Evolutionary conservation across 1,284 basidiomycete species (phyloP), one percentile per base, ranked within the genome.

Genomic region (Ceratorhiza oryzae-sativae): DNA sequence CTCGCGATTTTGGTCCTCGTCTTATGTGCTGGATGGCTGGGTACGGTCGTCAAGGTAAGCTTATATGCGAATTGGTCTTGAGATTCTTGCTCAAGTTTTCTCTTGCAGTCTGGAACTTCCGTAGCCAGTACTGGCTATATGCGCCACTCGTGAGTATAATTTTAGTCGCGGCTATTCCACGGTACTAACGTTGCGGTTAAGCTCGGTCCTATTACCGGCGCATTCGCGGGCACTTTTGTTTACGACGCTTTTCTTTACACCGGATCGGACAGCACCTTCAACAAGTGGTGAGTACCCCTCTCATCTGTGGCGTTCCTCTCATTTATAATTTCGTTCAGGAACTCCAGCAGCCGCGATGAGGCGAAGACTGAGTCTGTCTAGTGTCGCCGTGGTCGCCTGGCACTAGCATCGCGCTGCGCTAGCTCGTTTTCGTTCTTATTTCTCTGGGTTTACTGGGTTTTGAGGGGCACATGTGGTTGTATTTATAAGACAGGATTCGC

Each of bases 41-140:
- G 25, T 90, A 90, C 75, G 87, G 87, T 13, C 77, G 42, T 32
- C 81, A 80, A 72, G 84, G 72, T 75, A 51, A 3, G 56, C 30
- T 46, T 32, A 20, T 32, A 15, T 25, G 2, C 23, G 45, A 25
- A 39, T 23, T 74, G 72, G 34, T 36, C 68, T 42, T 18, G 71
- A 18, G 41, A 12, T 23, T n/a, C 13, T 56, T 25, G 42, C 49
- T 8, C 42, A 10, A 10, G 82, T 46, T 36, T 27, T 36, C 5
- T 23, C n/a, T 30, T 46, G 15, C 41, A 56, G 71, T 65, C 6
- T 72, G 48, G 71, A 61, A 72, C 48, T 74, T 42, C 48, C 73
- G 60, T 13, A 84, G 82, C 76, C 88, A 90, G 73, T 93, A 92
- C 77, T 93, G 90, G 90, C 73, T 91, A 15, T 93, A 91, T 91